phyloP scores from a whole-genome alignment of 768 basidiomycete species.

The Suillus tomentosus region DNA sequence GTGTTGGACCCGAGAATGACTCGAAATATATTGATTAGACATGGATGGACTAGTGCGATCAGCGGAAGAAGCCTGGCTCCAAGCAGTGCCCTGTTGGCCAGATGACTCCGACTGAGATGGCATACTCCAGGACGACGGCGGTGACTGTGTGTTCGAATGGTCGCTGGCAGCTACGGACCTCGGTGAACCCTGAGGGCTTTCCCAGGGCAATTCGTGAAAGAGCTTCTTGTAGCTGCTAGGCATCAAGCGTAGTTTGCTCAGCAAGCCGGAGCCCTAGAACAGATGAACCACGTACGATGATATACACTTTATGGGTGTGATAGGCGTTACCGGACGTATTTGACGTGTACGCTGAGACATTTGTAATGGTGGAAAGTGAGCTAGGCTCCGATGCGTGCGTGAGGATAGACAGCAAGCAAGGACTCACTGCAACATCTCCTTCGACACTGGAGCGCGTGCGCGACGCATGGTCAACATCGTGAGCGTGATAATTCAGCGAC shows the following conservation, averaged over 20 bases:
- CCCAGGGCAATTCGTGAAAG: conserved; percentile 34
- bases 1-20: conserved; percentile 56
- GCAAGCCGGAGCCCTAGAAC: conserved; percentile 10
- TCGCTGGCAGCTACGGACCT: conserved; percentile 43
- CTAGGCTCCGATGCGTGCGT: conserved; percentile 8
- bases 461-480: conserved; percentile 29
- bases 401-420: conserved; percentile 13
- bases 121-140: conserved; percentile 45
- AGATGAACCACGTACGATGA: conserved; percentile 30
- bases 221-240: conserved; percentile 34
- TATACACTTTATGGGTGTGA: conserved; percentile 36
- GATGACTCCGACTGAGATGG: conserved; percentile 37
- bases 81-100: conserved; percentile 26
- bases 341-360: conserved; percentile 29
- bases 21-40: conserved; percentile 37
- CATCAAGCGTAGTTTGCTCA: conserved; percentile 16
- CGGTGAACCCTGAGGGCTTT: conserved; percentile 32
- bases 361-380: conserved; percentile 17
- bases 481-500: conserved; percentile 34
- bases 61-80: conserved; percentile 28
- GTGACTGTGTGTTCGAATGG: conserved; percentile 49
- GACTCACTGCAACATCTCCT: conserved; percentile 30
- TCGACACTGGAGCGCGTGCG: conserved; percentile 27
- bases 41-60: conserved; percentile 36
- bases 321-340: conserved; percentile 38